Evolutionary conservation across 2,329 filamentous ascomycete species (phyloP).

Genomic region (Fusarium newnesense): DNA sequence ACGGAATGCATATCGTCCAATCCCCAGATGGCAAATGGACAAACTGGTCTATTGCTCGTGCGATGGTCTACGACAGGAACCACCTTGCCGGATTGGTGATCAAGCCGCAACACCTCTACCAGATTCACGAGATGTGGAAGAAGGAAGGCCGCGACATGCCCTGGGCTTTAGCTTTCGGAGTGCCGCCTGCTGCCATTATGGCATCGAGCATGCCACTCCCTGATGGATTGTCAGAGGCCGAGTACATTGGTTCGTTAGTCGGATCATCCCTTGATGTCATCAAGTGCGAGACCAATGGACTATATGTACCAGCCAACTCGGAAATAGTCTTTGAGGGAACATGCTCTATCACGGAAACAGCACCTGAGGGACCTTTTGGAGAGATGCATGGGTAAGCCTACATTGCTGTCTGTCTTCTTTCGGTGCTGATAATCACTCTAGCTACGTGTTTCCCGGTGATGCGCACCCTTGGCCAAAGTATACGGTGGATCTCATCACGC

Average conservation of each 20-base stretch:
- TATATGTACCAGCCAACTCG: slow-evolving; percentile 58
- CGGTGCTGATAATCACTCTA: background rate
- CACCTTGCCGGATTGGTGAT: slow-evolving; percentile 56
- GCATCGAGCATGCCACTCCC: slow-evolving; percentile 57
- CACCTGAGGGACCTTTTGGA: slow-evolving; percentile 60
- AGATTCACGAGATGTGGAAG: slow-evolving; percentile 60
- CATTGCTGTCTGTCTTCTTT: too few species aligned
- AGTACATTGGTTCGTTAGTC: slow-evolving; percentile 58
- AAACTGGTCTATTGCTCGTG: slow-evolving; percentile 58
- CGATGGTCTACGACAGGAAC: slow-evolving; percentile 59
- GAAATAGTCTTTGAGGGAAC: slow-evolving; percentile 64
- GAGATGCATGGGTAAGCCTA: slow-evolving; percentile 48
- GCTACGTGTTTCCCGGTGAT: background rate
- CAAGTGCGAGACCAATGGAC: slow-evolving; percentile 61
- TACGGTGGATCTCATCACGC: slow-evolving; percentile 25
- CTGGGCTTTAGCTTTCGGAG: slow-evolving; percentile 60
- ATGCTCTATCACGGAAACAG: slow-evolving; percentile 47
- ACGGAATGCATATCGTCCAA: slow-evolving; percentile 60
- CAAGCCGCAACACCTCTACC: slow-evolving; percentile 57
- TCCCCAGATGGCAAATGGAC: slow-evolving; percentile 59
- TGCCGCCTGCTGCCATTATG: slow-evolving; percentile 62
- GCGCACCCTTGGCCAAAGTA: slow-evolving; percentile 7
- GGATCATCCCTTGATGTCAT: slow-evolving; percentile 58
- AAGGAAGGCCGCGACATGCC: slow-evolving; percentile 56
- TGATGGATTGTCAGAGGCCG: slow-evolving; percentile 54